A percentile compares a stretch with the other conserved stretches of the same genome.
phyloP scores from a whole-genome alignment of 345 rosid genomes.

The Bretschneidera sinensis region DNA sequence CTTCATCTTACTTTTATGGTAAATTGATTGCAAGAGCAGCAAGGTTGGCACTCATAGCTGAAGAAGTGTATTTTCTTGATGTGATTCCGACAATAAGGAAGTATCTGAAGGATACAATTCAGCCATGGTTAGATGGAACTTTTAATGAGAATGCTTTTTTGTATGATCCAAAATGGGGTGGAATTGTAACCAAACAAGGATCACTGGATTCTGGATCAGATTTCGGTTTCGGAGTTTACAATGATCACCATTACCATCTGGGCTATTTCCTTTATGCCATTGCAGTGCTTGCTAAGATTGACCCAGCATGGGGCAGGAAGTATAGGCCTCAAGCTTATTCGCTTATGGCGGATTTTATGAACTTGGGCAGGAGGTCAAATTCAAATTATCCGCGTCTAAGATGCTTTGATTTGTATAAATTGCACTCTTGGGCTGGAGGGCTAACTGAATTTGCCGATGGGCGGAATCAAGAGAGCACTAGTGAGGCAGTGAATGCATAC shows the following conservation, averaged over 20 bases:
- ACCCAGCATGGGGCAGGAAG: constrained; percentile 81
- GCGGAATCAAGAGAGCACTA: constrained; percentile 85
- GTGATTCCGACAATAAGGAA: constrained; percentile 60
- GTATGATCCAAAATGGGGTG: constrained; percentile 85
- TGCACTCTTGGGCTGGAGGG: constrained; percentile 98
- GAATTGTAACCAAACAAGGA: constrained; percentile 71
- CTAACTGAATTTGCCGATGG: constrained; percentile 84
- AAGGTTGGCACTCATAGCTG: constrained; percentile 82
- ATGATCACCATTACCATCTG: constrained; percentile 78
- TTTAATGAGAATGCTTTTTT: constrained; percentile 72
- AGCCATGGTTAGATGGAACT: constrained; percentile 84
- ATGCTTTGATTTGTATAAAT: constrained; percentile 81
- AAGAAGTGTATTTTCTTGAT: constrained; percentile 59
- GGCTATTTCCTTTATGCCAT: constrained; percentile 89
- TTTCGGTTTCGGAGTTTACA: constrained; percentile 79
- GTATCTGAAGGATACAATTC: constrained; percentile 67
- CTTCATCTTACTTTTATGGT: constrained; percentile 73
- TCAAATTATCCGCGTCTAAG: constrained; percentile 68
- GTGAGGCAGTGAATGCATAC: constrained; percentile 90
- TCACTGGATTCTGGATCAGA: constrained; percentile 62
- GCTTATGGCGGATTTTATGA: constrained; percentile 82
- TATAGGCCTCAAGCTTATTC: constrained; percentile 76
- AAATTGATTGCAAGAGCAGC: constrained; percentile 86
- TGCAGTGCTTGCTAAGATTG: constrained; percentile 82
- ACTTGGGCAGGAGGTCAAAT: constrained; percentile 42